phyloP scores from a whole-genome alignment of 1,284 basidiomycete species.

The Salmacisia buchloeana region DNA sequence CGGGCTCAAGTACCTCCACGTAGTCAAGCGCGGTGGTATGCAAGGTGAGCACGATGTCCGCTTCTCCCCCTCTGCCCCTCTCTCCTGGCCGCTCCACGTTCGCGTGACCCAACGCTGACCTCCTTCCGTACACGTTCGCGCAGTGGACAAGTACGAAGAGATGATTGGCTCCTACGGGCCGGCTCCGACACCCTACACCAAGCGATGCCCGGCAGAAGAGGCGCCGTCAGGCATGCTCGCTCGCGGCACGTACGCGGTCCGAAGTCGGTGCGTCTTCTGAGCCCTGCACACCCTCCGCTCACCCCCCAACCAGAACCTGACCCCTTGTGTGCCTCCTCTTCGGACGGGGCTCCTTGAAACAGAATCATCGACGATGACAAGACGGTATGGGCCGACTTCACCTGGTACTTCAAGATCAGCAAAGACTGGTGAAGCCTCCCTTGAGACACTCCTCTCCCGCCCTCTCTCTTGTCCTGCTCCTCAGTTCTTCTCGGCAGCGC shows the following conservation, averaged over 20 bases:
- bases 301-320: not conserved
- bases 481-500: no score
- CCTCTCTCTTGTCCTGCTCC: no score
- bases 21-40: slow-evolving; percentile 70
- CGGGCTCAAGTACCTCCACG: slow-evolving; percentile 69
- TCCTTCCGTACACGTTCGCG: not conserved
- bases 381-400: slow-evolving; percentile 59
- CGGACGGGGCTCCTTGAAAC: not conserved
- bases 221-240: slow-evolving; percentile 65
- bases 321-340: not conserved
- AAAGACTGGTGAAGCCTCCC: slow-evolving; percentile 28
- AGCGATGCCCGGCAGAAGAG: slow-evolving; percentile 52
- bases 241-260: slow-evolving; percentile 71
- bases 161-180: slow-evolving; percentile 82
- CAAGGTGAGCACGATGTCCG: slow-evolving; percentile 41
- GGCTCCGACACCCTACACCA: slow-evolving; percentile 47
- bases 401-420: slow-evolving; percentile 44
- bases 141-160: slow-evolving; percentile 79
- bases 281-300: not conserved
- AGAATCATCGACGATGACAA: slow-evolving; percentile 74
- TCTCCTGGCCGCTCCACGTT: not conserved
- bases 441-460: no score
- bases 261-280: slow-evolving; percentile 56
- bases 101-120: not conserved
- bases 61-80: not conserved